Evolutionary conservation across 1,139 yeast species (phyloP), one percentile per base, ranked within the genome.

Genomic region (Candida sp.): DNA sequence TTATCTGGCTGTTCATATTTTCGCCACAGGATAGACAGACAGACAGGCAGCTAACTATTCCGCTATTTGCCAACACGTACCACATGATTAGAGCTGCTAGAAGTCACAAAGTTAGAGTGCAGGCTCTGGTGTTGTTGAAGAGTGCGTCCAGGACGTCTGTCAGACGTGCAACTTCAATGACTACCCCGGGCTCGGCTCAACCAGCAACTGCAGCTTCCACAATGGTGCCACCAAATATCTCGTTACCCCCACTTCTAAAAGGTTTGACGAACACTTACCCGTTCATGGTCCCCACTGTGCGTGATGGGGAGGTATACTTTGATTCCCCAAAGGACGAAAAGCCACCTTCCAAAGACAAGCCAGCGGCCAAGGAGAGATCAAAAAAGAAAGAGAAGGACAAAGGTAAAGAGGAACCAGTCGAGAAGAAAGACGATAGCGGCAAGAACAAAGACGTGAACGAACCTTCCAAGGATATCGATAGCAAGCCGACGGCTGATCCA

Each of bases 371-470:
- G 9, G 48, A 50, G 35, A 33, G 33, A 33, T 30, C 42, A 7
- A 42, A 33, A 27, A 43, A 34, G 3, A 42, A 45, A 28, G 42
- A 56, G 5, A 49, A 57, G 17, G 58, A 55, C 25, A 55, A 54
- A 39, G 40, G 11, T 4, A 43, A 54, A n/a, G 53, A 56, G 7
- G 47, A 56, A 11, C 58, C 57, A 7, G 55, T 56, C 23, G 59
- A 55, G 25, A 55, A 54, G 41, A 58, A 53, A 42, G 50, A 42
- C 25, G 49, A 55, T 34, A 58, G 52, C 43, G 51, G 44, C 23
- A 48, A 56, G 34, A 44, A 49, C 38, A 42, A 47, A 3, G 49
- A 50, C n/a, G 53, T 49, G 7, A 49, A 49, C 8, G 55, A 50
- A 6, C 26, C 31, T 11, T n/a, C 28, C 17, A 47, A 48, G 28